Base-by-base conservation (phyloP, 495 filamentous ascomycete species). In the Physcia stellaris region DNA sequence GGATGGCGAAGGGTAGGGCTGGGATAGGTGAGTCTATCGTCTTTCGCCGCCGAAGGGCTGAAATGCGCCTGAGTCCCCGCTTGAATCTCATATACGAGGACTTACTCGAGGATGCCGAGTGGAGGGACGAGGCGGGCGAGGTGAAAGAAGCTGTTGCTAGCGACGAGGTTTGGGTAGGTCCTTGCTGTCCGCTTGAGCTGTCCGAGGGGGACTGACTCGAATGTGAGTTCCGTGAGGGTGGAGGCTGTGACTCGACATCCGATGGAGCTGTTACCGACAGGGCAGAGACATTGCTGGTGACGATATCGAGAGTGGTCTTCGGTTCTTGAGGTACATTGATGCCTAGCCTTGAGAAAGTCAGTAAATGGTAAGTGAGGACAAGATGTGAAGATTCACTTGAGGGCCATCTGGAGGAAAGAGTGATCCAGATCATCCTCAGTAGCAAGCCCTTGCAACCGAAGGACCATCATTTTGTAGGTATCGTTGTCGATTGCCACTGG, bases 371-470 rank as follows among this genome's bases (percentile, higher is more conserved):
- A n/a, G n/a, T n/a, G n/a, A n/a, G n/a, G n/a, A n/a, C n/a, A n/a
- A n/a, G n/a, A n/a, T n/a, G n/a, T n/a, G n/a, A n/a, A n/a, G n/a
- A n/a, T n/a, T n/a, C n/a, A 21, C 9, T 50, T 35, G 12, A 47
- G 35, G 3, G 47, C 47, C 19, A 26, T 45, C 4, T 35, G 50
- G 22, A 47, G 24, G 23, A 50, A 47, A 2, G 35, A 13, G 37
- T 37, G 32, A 35, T 53, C 50, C 4, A 50, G 29, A 24, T 49
- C 47, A 12, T 50, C 47, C 34, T 53, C 50, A n/a, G 43, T 49
- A 12, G 21, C 20, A 22, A 24, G 21, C 35, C 46, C 18, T 3
- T 46, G 30, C 26, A 42, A 37, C 31, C 41, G 40, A 16, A 53
- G 38, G 9, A 53, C 50, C 47, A 35, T 53, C 24, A 53, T 44